Evolutionary conservation across 495 filamentous ascomycete species (phyloP).

Genomic region (Chaetomium cochliodes): DNA sequence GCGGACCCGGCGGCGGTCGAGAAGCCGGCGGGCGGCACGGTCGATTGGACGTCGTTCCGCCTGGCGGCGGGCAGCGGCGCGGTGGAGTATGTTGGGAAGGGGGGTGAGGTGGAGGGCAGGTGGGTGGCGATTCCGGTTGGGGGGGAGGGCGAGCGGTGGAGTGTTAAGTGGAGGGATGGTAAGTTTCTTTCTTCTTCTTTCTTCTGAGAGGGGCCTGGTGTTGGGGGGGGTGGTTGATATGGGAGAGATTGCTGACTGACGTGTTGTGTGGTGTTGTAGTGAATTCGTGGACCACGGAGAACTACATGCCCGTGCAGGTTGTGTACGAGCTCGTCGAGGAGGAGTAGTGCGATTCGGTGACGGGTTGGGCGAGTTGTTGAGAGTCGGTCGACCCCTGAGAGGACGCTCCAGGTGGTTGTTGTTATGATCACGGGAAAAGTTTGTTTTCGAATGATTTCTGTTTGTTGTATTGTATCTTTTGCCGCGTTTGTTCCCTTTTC

Average conservation of each 20-base stretch:
- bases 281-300: slow-evolving; percentile 34
- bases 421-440: slow-evolving; percentile 5
- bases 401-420: neutral
- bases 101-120: slow-evolving; percentile 19
- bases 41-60: slow-evolving; percentile 39
- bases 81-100: slow-evolving; percentile 29
- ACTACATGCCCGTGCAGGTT: slow-evolving; percentile 41
- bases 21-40: slow-evolving; percentile 32
- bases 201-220: no score
- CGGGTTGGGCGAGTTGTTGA: neutral
- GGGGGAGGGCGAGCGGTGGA: slow-evolving; percentile 28
- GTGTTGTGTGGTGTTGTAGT: slow-evolving; percentile 23
- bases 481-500: neutral
- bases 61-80: slow-evolving; percentile 26
- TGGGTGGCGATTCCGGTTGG: slow-evolving; percentile 40
- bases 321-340: slow-evolving; percentile 31
- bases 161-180: slow-evolving; percentile 43
- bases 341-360: neutral
- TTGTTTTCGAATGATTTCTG: neutral
- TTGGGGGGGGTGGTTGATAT: no score
- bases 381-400: neutral
- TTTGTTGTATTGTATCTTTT: slow-evolving; percentile 3
- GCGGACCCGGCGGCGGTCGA: slow-evolving; percentile 34
- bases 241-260: slow-evolving; percentile 5
- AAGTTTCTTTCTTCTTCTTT: slow-evolving; percentile 16